A percentile compares a stretch with the other conserved stretches of the same genome.
phyloP scores from a whole-genome alignment of 768 basidiomycete species.

The Lyophyllum shimeji region DNA sequence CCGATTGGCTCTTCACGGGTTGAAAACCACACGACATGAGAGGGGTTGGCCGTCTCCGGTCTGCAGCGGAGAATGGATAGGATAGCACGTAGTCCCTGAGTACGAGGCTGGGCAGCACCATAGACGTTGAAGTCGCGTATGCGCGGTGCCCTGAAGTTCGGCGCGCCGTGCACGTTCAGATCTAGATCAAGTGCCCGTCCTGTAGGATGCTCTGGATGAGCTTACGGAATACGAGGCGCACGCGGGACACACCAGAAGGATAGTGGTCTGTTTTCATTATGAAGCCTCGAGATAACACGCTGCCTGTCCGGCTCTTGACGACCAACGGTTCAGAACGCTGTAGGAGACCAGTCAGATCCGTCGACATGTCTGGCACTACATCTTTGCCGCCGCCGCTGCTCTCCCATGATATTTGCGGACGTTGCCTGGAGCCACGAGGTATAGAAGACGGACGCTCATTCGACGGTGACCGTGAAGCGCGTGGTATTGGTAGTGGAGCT shows the following conservation, averaged over 20 bases:
- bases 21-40: slow-evolving; percentile 92
- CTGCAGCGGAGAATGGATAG: slow-evolving; percentile 79
- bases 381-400: slow-evolving; percentile 13
- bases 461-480: slow-evolving; percentile 11
- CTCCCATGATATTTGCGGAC: slow-evolving; percentile 13
- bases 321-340: slow-evolving; percentile 69
- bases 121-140: slow-evolving; percentile 85
- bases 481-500: slow-evolving; percentile 17
- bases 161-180: slow-evolving; percentile 90
- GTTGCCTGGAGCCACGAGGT: slow-evolving; percentile 5
- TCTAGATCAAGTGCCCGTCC: slow-evolving; percentile 90
- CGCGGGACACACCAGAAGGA: slow-evolving; percentile 56
- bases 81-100: slow-evolving; percentile 88
- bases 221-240: neutral
- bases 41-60: slow-evolving; percentile 59
- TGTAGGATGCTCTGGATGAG: slow-evolving; percentile 23
- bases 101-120: slow-evolving; percentile 93
- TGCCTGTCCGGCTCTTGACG: slow-evolving; percentile 81
- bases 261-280: slow-evolving; percentile 95
- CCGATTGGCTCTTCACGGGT: slow-evolving; percentile 95
- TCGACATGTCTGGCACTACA: slow-evolving; percentile 24
- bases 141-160: slow-evolving; percentile 88
- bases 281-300: slow-evolving; percentile 83
- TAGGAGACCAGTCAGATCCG: slow-evolving; percentile 64
- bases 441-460: slow-evolving; percentile 16